These are phyloP conservation scores for Populus hybrid DNA, from an alignment of 441 rosid genomes.

Conservation along the genomic window DNA sequence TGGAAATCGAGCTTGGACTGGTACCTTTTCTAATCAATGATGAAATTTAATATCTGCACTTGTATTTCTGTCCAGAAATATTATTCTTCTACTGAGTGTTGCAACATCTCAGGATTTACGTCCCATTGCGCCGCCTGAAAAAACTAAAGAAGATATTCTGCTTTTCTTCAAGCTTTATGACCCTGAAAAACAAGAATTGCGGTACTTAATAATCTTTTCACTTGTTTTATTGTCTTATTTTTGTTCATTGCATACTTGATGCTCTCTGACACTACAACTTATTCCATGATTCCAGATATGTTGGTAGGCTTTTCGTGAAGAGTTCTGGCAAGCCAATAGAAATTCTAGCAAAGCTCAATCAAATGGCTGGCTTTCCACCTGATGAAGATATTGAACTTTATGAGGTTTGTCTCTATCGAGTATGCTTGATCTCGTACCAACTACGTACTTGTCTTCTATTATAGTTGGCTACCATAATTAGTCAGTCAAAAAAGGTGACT, in stretches of 20 bases:
- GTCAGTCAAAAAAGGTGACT: background rate
- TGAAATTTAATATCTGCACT: constrained; percentile 9
- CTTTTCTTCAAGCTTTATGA: constrained; percentile 91
- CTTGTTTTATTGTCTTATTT: background rate
- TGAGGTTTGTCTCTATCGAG: constrained; percentile 54
- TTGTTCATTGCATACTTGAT: constrained; percentile 2
- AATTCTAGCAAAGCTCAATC: constrained; percentile 64
- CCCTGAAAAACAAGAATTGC: constrained; percentile 71
- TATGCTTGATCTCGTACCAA: background rate
- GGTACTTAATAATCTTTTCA: constrained; percentile 39
- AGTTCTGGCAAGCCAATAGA: constrained; percentile 76
- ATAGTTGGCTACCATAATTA: background rate
- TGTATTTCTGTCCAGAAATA: background rate
- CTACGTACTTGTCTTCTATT: background rate
- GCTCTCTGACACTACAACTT: constrained; percentile 19
- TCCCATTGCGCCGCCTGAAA: constrained; percentile 71
- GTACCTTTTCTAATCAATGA: constrained; percentile 36
- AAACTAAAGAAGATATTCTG: constrained; percentile 75
- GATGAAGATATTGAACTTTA: constrained; percentile 87
- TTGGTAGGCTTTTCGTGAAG: constrained; percentile 85
- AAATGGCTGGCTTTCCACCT: constrained; percentile 86
- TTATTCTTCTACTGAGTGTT: background rate
- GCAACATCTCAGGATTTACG: constrained; percentile 56
- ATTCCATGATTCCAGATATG: constrained; percentile 54
- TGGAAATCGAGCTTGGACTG: constrained; percentile 84